phyloP scores from a whole-genome alignment of 2,329 filamentous ascomycete species.

The Parastagonospora nodorum region DNA sequence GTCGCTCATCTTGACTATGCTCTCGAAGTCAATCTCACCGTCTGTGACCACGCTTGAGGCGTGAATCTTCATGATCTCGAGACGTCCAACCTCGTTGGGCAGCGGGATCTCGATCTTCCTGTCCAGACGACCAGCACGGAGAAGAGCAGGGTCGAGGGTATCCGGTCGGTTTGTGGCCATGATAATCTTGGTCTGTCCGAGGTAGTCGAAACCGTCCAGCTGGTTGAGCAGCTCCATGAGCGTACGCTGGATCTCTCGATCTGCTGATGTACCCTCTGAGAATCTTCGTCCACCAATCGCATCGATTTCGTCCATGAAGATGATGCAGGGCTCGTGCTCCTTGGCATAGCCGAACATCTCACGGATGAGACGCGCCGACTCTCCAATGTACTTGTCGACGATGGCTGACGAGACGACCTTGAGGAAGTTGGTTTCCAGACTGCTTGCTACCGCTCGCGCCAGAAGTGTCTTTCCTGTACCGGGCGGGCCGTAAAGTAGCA shows the following conservation, averaged over 20 bases:
- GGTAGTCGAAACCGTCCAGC: constrained; percentile 97
- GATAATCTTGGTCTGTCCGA: constrained; percentile 99
- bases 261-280: constrained; percentile 94
- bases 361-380: constrained; percentile 93
- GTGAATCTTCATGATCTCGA: constrained; percentile 99
- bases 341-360: constrained; percentile 99
- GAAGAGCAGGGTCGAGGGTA: constrained; percentile 88
- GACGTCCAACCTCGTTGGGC: constrained; percentile 91
- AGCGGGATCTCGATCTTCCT: constrained; percentile 97
- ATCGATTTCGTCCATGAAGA: constrained; percentile 99
- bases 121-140: constrained; percentile 91
- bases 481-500: constrained; percentile 92
- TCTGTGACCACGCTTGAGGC: constrained; percentile 83
- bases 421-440: constrained; percentile 95
- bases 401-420: constrained; percentile 99
- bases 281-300: constrained; percentile 96
- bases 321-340: constrained; percentile 99
- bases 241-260: constrained; percentile 97
- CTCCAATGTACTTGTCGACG: constrained; percentile 99
- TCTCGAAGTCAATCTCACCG: constrained; percentile 98
- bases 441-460: constrained; percentile 92
- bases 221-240: constrained; percentile 99
- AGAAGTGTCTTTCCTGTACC: constrained; percentile 96
- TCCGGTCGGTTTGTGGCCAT: constrained; percentile 99
- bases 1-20: constrained; percentile 99